Conservation (phyloP, 2,329 filamentous ascomycete genomes). For the Fusarium sterilihyphosum region DNA sequence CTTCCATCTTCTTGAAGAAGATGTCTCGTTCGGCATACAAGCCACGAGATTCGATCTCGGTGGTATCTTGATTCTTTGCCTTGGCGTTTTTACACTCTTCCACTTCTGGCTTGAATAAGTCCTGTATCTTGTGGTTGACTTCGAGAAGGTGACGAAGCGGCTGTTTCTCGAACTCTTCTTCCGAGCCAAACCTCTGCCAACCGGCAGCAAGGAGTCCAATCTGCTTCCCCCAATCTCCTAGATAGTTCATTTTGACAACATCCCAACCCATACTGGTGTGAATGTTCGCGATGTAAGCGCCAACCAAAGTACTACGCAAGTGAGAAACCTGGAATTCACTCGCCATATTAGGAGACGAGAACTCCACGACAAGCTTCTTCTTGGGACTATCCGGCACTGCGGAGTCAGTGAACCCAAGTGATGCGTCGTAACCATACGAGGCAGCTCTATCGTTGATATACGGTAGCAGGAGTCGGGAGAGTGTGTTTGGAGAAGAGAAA, state of each 20-base stretch:
- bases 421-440: slow-evolving; percentile 38
- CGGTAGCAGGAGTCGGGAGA: slow-evolving; percentile 30
- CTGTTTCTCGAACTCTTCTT: slow-evolving; percentile 69
- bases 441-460: slow-evolving; percentile 37
- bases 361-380: slow-evolving; percentile 70
- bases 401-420: too few species aligned
- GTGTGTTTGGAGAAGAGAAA: slow-evolving; percentile 34
- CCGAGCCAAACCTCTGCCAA: slow-evolving; percentile 72
- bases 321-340: slow-evolving; percentile 78
- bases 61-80: slow-evolving; percentile 51
- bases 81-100: slow-evolving; percentile 60
- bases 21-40: slow-evolving; percentile 61
- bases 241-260: slow-evolving; percentile 74
- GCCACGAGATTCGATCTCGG: slow-evolving; percentile 49
- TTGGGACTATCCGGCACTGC: too few species aligned
- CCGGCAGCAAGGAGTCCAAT: slow-evolving; percentile 72
- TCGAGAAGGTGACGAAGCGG: slow-evolving; percentile 76
- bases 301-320: slow-evolving; percentile 76
- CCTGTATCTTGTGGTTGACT: slow-evolving; percentile 74
- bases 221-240: slow-evolving; percentile 80
- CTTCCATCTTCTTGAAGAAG: slow-evolving; percentile 69
- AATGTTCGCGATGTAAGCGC: slow-evolving; percentile 73
- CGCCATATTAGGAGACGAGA: slow-evolving; percentile 79
- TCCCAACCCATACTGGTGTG: slow-evolving; percentile 74
- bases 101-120: slow-evolving; percentile 71